phyloP scores from a whole-genome alignment of 2,329 filamentous ascomycete species.

The Aspergillus sp. region DNA sequence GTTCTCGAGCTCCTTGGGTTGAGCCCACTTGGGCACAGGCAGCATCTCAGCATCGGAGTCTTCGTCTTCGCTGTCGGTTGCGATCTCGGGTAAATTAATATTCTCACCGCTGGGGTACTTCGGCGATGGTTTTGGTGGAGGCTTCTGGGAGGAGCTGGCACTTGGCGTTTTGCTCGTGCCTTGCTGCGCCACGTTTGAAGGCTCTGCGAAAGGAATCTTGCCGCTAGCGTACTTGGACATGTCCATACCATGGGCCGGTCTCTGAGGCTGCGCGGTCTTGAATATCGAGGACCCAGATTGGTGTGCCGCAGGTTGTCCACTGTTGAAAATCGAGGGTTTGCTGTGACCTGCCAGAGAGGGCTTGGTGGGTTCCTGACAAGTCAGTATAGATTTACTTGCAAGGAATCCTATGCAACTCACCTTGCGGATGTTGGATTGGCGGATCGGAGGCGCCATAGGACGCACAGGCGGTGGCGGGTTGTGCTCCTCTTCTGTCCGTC shows the following conservation, averaged over 20 bases:
- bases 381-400: neutral
- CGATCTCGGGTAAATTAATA: conserved; percentile 89
- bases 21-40: conserved; percentile 71
- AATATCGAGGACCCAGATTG: conserved; percentile 26
- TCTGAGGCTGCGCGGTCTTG: conserved; percentile 47
- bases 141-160: conserved; percentile 37
- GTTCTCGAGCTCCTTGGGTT: conserved; percentile 71
- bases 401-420: conserved; percentile 37
- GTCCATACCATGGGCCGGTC: conserved; percentile 62
- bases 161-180: conserved; percentile 65
- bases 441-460: conserved; percentile 69
- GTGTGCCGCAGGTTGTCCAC: conserved; percentile 26
- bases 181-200: conserved; percentile 52
- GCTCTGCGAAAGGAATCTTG: conserved; percentile 81
- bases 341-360: conserved; percentile 13
- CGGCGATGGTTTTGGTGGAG: conserved; percentile 58
- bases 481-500: conserved; percentile 66
- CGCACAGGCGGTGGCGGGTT: conserved; percentile 54
- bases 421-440: conserved; percentile 68
- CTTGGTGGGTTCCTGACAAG: conserved; percentile 25
- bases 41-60: conserved; percentile 58
- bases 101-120: conserved; percentile 81
- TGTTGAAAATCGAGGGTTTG: conserved; percentile 35
- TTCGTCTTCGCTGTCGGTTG: conserved; percentile 87
- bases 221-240: conserved; percentile 82